Conservation (phyloP, 2,329 filamentous ascomycete genomes). For the Orbilia quercus region DNA sequence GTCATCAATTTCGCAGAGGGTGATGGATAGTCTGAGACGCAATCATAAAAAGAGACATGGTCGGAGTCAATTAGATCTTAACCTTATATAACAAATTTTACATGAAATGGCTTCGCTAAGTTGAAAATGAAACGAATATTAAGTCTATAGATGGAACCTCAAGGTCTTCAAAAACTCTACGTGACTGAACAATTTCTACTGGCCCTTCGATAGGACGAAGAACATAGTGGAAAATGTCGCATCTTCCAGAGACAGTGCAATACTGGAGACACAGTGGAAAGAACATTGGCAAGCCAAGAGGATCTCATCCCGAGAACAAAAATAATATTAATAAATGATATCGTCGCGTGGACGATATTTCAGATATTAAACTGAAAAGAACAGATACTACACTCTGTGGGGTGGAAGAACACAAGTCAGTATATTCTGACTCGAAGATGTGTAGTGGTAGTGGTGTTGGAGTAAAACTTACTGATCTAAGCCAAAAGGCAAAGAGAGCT, state of each 20-base stretch:
- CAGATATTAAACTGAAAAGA: slow-evolving; percentile 57
- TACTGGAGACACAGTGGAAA: slow-evolving; percentile 55
- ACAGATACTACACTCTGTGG: slow-evolving; percentile 20
- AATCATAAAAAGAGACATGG: too few relatives aligned
- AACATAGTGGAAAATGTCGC: slow-evolving; percentile 37
- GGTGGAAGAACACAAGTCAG: neutral
- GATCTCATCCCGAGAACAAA: slow-evolving; percentile 42
- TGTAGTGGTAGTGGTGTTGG: too few relatives aligned
- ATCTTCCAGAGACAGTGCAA: slow-evolving; percentile 54
- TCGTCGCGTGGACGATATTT: slow-evolving; percentile 57
- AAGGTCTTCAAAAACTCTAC: too few relatives aligned
- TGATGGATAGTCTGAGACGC: too few relatives aligned
- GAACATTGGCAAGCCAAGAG: slow-evolving; percentile 55
- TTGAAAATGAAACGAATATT: too few relatives aligned
- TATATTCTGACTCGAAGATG: neutral
- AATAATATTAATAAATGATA: slow-evolving; percentile 57
- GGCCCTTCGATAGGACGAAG: slow-evolving; percentile 44
- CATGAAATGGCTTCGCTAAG: too few relatives aligned
- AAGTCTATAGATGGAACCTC: too few relatives aligned
- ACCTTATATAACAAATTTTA: too few relatives aligned
- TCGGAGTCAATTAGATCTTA: too few relatives aligned
- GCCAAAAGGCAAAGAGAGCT: slow-evolving; percentile 5
- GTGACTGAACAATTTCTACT: slow-evolving; percentile 23
- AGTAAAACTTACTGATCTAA: neutral
- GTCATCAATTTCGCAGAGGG: too few relatives aligned